Base-by-base conservation (phyloP, 148 eudicot species). In the Vaccinium corymbosum region DNA sequence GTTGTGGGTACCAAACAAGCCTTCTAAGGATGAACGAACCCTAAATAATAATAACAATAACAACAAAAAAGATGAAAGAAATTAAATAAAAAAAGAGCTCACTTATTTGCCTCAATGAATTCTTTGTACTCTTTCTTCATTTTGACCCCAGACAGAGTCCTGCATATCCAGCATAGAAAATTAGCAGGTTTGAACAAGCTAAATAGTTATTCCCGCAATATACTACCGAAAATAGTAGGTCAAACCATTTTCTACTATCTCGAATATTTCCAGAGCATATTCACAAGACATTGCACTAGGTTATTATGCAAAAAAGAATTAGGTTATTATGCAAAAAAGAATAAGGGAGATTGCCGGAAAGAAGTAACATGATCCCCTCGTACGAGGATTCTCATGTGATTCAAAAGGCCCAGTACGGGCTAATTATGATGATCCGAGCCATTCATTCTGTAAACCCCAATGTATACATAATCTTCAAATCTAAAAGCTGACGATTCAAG, bases 71-170 rank as follows among this genome's bases (percentile, higher is more conserved):
- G 59, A n/a, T 29, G 53, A 52, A n/a, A 79, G 56, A 20, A 70
- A 32, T 7, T 51, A 3, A 82, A 61, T 80, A 74, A 25, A 19
- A 56, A 32, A 77, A 52, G 50, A 80, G 72, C 87, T 92, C 88
- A 94, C 88, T 92, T 94, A 78, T 93, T 93, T 78, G 90, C 85
- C 89, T 88, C 98, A 80, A 97, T 97, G 78, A 97, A 92, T 80
- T 97, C 99, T 87, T 92, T 87, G 93, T 97, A 97, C 90, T 97
- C 98, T 92, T 90, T 97, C 99, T 97, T 97, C 99, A 97, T 97
- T 81, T 97, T 97, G 84, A 97, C 99, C 83, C 99, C 99, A 5
- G 99, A 82, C 38, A 97, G 91, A 55, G 90, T 92, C 92, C 99
- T 97, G 98, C 88, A 91, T 16, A 84, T 79, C 46, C 86, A 85